These are phyloP conservation scores for Bipolaris victoriae DNA, from an alignment of 2,329 filamentous ascomycete genomes.

Conservation along the genomic window DNA sequence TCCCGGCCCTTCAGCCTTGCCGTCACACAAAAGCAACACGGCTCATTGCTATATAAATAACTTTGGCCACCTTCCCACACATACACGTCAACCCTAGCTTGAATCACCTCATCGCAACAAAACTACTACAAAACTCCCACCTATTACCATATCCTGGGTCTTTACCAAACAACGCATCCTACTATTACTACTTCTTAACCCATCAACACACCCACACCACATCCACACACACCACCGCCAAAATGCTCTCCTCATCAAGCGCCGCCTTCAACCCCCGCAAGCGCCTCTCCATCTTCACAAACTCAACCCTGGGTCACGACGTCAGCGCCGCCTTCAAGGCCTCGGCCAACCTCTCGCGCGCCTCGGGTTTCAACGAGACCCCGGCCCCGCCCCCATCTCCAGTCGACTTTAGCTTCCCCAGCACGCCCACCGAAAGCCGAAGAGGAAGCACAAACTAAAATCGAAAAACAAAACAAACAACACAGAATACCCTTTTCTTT, in stretches of 20 bases:
- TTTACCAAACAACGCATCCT: no score
- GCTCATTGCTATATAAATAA: conserved; percentile 30
- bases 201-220: conserved; percentile 2
- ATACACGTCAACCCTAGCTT: conserved; percentile 2
- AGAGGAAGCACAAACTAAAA: conserved; percentile 9
- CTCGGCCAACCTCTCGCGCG: conserved; percentile 36
- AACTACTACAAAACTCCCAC: conserved; percentile 18
- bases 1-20: conserved; percentile 10
- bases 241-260: conserved; percentile 37
- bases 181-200: not conserved
- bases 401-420: conserved; percentile 50
- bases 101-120: conserved; percentile 21
- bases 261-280: conserved; percentile 45
- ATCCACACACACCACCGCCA: conserved; percentile 13
- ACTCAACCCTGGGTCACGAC: conserved; percentile 50
- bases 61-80: conserved; percentile 21
- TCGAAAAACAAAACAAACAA: not conserved
- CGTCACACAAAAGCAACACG: conserved; percentile 39
- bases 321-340: conserved; percentile 51
- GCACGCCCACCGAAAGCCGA: conserved; percentile 32
- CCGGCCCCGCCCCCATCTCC: conserved; percentile 51
- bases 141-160: not conserved
- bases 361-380: conserved; percentile 43
- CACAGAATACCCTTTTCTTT: not conserved
- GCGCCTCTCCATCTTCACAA: conserved; percentile 51